Conservation (phyloP, 441 rosid species). For the Populus hybrid region DNA sequence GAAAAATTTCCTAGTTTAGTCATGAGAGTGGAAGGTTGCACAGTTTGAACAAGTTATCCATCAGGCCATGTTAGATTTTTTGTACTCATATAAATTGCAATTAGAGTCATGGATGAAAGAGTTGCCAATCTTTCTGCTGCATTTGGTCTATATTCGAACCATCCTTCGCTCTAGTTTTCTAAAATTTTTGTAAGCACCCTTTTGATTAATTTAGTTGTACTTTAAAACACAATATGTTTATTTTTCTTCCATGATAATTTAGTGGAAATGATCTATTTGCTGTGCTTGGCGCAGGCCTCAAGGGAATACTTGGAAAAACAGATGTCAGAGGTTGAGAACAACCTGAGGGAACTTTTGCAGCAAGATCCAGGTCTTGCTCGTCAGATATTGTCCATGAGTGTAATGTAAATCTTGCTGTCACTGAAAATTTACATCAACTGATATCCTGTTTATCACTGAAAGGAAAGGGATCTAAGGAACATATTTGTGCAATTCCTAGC, state of each 20-base stretch:
- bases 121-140: not conserved
- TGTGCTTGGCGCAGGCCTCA: slow-evolving; percentile 46
- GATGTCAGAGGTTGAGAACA: slow-evolving; percentile 72
- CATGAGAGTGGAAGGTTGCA: not conserved
- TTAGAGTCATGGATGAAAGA: not conserved
- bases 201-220: not conserved
- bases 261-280: not conserved
- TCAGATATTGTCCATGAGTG: slow-evolving; percentile 78
- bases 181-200: not conserved
- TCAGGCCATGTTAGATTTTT: not conserved
- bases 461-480: not conserved
- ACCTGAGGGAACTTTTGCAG: slow-evolving; percentile 80
- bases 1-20: too few species aligned
- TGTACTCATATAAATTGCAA: too few species aligned
- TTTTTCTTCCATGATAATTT: not conserved
- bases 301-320: slow-evolving; percentile 86
- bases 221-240: not conserved
- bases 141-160: not conserved
- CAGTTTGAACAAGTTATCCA: not conserved
- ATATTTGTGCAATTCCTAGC: not conserved
- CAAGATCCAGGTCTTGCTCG: slow-evolving; percentile 86
- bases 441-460: not conserved
- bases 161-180: not conserved
- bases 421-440: not conserved
- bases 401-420: slow-evolving; percentile 17